These are phyloP conservation scores for Fusarium coffeatum DNA, from an alignment of 2,329 filamentous ascomycete species.

Conservation along the genomic window DNA sequence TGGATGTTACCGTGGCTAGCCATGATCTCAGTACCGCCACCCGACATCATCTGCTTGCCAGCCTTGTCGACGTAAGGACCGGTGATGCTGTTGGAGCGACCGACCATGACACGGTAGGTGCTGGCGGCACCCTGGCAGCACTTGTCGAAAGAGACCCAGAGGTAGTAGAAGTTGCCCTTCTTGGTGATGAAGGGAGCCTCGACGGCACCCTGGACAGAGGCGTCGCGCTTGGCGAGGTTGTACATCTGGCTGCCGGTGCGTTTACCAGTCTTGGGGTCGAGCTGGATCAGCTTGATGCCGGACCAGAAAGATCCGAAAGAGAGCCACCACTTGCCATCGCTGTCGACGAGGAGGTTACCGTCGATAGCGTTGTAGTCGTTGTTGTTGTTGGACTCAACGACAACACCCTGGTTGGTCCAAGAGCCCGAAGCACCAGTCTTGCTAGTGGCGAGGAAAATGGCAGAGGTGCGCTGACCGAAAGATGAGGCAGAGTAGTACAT, in stretches of 20 bases:
- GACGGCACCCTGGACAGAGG: constrained; percentile 37
- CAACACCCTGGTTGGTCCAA: constrained; percentile 48
- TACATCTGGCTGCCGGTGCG: constrained; percentile 36
- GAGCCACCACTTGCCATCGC: constrained; percentile 47
- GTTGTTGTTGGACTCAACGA: constrained; percentile 41
- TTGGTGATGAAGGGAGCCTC: constrained; percentile 49
- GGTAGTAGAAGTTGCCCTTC: constrained; percentile 48
- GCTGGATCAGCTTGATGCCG: constrained; percentile 47
- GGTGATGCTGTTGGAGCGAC: constrained; percentile 46
- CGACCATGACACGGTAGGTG: constrained; percentile 51
- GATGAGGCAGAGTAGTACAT: constrained; percentile 51
- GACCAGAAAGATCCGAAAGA: constrained; percentile 51
- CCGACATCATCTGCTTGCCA: constrained; percentile 44
- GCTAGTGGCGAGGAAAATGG: constrained; percentile 50
- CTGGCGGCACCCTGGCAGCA: constrained; percentile 48
- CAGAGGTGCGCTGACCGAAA: constrained; percentile 46
- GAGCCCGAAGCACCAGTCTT: constrained; percentile 46
- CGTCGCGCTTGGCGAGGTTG: constrained; percentile 43
- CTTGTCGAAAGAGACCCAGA: constrained; percentile 50
- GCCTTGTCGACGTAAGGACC: constrained; percentile 47
- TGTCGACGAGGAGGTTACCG: constrained; percentile 47
- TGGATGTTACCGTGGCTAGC: constrained; percentile 46
- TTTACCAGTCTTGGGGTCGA: constrained; percentile 46
- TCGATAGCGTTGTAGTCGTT: constrained; percentile 49
- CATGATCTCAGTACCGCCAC: constrained; percentile 49